Base-by-base conservation (phyloP, 2,329 filamentous ascomycete species). In the Stromatinia cepivora region DNA sequence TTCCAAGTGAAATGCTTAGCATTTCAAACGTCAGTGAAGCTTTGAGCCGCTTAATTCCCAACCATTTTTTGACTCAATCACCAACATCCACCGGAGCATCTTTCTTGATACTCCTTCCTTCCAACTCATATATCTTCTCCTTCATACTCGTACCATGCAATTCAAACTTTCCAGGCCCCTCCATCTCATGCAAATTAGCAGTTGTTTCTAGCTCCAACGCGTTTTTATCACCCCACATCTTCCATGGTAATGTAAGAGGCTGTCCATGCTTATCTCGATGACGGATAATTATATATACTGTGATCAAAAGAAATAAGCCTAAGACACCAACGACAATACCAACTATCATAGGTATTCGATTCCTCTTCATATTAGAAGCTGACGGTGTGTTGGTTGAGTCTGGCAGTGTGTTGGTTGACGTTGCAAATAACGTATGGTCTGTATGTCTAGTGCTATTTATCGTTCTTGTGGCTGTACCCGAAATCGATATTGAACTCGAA, bases 161-260 rank as follows among this genome's bases (percentile, higher is more conserved):
- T n/a, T 67, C 66, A 42, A 50, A 67, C n/a, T 67, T 67, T 42
- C 45, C 45, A 8, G 45, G 25, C 7, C 56, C 66, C 34, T 67
- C 56, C 56, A 67, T 45, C 54, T 67, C 66, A 50, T 52, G 56
- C 17, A 42, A 20, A 50, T 67, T 67, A 10, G 54, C 45, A 36
- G 34, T 42, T 4, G 54, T 52, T 53, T 67, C 54, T n/a, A 67
- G 56, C 46, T 67, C 56, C 8, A 62, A 20, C 25, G 46, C 48
- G 56, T 66, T 42, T 4, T 20, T 50, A 42, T 67, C 28, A n/a
- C 48, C 25, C 20, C 52, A 39, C 6, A 66, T 31, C 28, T 57
- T 66, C 52, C 45, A 62, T 36, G 28, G 42, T 36, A 36, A 34
- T 28, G 58, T 25, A 28, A 48, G 28, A 62, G 28, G 58, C 5